Conservation (phyloP, 2,329 filamentous ascomycete species). For the Arachnomyces sp. region DNA sequence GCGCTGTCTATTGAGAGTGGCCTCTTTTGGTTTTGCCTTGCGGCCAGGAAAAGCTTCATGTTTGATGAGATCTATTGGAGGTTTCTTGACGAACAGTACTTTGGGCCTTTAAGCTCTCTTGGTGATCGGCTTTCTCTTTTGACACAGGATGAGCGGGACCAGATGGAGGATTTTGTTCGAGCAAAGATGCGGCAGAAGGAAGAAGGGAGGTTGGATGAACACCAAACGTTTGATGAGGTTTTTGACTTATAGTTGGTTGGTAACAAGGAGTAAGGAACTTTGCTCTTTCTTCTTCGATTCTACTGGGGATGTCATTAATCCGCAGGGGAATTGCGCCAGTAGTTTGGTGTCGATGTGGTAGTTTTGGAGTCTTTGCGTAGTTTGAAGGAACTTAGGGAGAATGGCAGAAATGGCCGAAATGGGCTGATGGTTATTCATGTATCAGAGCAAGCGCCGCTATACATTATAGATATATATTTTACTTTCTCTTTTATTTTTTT, state of each 20-base stretch:
- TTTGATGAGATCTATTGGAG: constrained; percentile 13
- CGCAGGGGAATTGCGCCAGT: too few relatives aligned
- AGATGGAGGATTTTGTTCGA: constrained; percentile 3
- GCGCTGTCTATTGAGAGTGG: constrained; percentile 12
- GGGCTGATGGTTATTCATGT: too few relatives aligned
- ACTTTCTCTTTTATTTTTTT: too few relatives aligned
- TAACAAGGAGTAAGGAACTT: too few relatives aligned
- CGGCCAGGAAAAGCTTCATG: constrained; percentile 10
- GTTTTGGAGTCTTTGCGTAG: too few relatives aligned
- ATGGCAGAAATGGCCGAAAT: too few relatives aligned
- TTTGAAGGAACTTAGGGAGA: too few relatives aligned
- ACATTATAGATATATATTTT: too few relatives aligned
- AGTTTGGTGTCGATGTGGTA: too few relatives aligned
- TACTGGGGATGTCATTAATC: too few relatives aligned
- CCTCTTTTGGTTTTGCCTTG: constrained; percentile 14
- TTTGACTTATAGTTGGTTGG: constrained; percentile 1
- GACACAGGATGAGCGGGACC: constrained; percentile 2
- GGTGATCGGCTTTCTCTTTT: constrained; percentile 3
- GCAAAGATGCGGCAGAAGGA: constrained; percentile 2
- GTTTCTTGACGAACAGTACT: constrained; percentile 5
- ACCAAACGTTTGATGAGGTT: constrained; percentile 5
- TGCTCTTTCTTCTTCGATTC: too few relatives aligned
- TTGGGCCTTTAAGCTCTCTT: constrained; percentile 2
- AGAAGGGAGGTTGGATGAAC: constrained; percentile 3
- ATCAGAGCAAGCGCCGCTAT: too few relatives aligned